A percentile compares a stretch with the other conserved stretches of the same genome.
Conservation (phyloP, 768 basidiomycete genomes). For the Favolaschia claudopus region DNA sequence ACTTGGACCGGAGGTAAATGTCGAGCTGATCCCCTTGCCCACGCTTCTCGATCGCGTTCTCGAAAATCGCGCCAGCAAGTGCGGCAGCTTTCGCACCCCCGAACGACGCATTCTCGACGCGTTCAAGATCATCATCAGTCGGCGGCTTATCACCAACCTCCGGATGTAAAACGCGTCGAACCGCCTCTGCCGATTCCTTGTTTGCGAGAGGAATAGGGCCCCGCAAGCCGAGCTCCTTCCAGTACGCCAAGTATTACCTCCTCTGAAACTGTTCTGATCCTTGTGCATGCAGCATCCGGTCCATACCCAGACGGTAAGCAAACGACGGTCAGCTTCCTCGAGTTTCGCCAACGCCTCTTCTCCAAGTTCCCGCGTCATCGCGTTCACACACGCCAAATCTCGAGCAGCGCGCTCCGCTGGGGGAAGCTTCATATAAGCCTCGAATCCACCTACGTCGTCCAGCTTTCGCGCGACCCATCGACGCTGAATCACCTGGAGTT, state of each 20-base stretch:
- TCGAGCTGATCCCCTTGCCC: constrained; percentile 19
- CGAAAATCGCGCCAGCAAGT: not conserved
- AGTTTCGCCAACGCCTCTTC: not conserved
- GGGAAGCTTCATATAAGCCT: not conserved
- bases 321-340: not conserved
- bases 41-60: constrained; percentile 5
- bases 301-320: constrained; percentile 1
- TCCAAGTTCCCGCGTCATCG: constrained; percentile 8
- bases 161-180: not conserved
- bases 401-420: not conserved
- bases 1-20: not conserved
- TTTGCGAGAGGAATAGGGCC: too few species aligned
- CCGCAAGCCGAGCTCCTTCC: too few species aligned
- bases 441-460: constrained; percentile 5
- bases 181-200: constrained; percentile 1
- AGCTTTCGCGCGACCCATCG: not conserved
- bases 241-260: too few species aligned
- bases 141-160: too few species aligned
- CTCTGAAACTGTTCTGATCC: too few species aligned
- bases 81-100: constrained; percentile 7
- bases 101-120: not conserved
- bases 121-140: not conserved
- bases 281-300: too few species aligned
- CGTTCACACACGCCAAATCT: not conserved
- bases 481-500: not conserved